Conservation (phyloP, 352 stramenopile species). For the Phytophthora palmivora region DNA sequence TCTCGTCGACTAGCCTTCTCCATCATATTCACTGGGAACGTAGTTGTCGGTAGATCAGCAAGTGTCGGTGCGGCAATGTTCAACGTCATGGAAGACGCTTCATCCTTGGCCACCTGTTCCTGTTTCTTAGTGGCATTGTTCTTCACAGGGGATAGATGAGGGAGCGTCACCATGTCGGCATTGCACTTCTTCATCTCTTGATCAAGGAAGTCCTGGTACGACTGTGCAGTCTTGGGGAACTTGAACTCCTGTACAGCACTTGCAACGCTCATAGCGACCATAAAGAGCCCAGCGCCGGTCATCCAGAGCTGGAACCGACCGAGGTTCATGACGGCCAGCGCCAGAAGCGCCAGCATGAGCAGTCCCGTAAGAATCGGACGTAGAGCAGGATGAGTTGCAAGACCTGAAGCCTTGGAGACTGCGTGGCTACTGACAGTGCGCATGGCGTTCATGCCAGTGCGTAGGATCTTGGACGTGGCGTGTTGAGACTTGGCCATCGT, state of each 20-base stretch:
- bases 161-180: constrained; percentile 54
- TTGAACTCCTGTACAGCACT: constrained; percentile 74
- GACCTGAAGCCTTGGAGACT: constrained; percentile 25
- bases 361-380: constrained; percentile 37
- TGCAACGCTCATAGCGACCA: constrained; percentile 67
- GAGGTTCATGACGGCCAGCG: constrained; percentile 54
- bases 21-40: constrained; percentile 16
- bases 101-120: constrained; percentile 30
- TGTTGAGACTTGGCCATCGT: constrained; percentile 41
- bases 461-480: constrained; percentile 34
- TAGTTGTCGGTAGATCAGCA: constrained; percentile 19
- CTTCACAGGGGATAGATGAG: constrained; percentile 50
- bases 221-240: constrained; percentile 42
- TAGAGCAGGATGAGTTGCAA: constrained; percentile 29
- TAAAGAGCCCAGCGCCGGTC: constrained; percentile 62
- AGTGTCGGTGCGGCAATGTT: constrained; percentile 56
- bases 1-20: constrained; percentile 39
- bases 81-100: constrained; percentile 36
- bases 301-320: constrained; percentile 74
- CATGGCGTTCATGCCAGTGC: constrained; percentile 38
- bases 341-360: constrained; percentile 51
- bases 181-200: constrained; percentile 63
- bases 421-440: constrained; percentile 40
- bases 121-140: constrained; percentile 19
- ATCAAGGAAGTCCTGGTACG: constrained; percentile 65